phyloP scores from a whole-genome alignment of 495 filamentous ascomycete species.

The Neurospora pannonica region DNA sequence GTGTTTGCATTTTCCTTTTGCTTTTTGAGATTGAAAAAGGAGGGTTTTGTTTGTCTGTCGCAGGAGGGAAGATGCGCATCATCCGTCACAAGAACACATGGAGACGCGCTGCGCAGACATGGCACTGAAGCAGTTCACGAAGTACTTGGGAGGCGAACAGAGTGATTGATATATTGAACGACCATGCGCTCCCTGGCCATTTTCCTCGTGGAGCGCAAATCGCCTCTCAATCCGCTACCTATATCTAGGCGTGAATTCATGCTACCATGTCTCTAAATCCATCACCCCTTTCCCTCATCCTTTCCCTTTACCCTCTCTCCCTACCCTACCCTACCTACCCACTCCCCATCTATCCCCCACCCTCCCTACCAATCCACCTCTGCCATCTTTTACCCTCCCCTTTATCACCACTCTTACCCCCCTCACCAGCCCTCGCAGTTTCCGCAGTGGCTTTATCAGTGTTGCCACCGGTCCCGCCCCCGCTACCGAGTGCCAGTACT shows the following conservation, averaged over 20 bases:
- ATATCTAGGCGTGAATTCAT: background rate
- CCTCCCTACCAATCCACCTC: background rate
- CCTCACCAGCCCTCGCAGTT: background rate
- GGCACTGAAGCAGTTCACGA: background rate
- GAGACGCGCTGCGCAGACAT: background rate
- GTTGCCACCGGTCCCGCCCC: background rate
- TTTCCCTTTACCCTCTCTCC: background rate
- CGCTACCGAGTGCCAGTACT: background rate
- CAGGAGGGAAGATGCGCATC: background rate
- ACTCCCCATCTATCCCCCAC: background rate
- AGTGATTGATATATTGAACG: background rate
- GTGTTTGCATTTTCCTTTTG: background rate
- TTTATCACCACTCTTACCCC: background rate
- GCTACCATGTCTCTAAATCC: background rate
- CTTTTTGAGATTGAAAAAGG: background rate
- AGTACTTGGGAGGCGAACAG: background rate
- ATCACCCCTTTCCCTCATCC: background rate
- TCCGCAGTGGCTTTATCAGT: background rate
- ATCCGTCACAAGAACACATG: background rate
- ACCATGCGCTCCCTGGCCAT: background rate
- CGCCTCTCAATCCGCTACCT: background rate
- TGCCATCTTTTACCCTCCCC: background rate
- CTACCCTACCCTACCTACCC: background rate
- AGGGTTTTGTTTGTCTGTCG: background rate
- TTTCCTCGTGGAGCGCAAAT: background rate